phyloP scores from a whole-genome alignment of 163 green algal species.

The Scenedesmus sp. region DNA sequence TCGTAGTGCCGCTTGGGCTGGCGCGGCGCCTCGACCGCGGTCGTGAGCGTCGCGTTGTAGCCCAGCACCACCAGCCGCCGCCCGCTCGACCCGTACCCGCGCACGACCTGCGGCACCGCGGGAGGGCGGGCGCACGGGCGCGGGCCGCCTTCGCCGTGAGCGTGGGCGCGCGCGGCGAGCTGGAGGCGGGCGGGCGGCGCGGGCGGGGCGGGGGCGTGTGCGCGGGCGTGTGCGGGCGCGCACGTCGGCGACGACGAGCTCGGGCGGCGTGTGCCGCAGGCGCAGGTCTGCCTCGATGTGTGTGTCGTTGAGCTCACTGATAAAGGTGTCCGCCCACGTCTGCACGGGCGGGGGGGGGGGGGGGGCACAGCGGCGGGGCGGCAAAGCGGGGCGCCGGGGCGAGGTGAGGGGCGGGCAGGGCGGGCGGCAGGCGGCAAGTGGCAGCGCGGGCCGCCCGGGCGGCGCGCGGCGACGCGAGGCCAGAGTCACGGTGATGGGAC shows the following conservation, averaged over 20 bases:
- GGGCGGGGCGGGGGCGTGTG: no score
- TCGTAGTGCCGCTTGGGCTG: conserved; percentile 90
- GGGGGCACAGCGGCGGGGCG: conserved; percentile 2
- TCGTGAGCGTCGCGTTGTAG: conserved; percentile 96
- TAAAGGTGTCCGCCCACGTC: conserved; percentile 98
- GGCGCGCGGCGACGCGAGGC: no score
- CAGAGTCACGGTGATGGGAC: no score
- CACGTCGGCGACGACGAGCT: conserved; percentile 43
- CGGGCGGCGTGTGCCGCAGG: conserved; percentile 82
- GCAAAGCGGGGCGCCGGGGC: no score
- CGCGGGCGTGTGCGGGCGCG: no score
- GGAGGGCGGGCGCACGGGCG: background rate
- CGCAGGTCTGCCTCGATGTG: conserved; percentile 94
- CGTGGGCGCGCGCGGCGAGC: background rate
- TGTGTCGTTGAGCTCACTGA: conserved; percentile 98
- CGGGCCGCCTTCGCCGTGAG: background rate
- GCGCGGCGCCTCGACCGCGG: conserved; percentile 65
- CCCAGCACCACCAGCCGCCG: conserved; percentile 91
- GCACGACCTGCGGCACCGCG: conserved; percentile 57
- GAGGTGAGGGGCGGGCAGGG: no score
- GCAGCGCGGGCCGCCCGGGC: no score
- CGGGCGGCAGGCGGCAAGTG: no score
- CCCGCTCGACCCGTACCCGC: conserved; percentile 54
- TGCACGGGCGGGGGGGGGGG: no score
- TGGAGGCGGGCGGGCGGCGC: background rate